A percentile compares a stretch with the other conserved stretches of the same genome.
These are phyloP conservation scores for Hansfordia pulvinata DNA, from an alignment of 2,329 filamentous ascomycete species.

Conservation along the genomic window DNA sequence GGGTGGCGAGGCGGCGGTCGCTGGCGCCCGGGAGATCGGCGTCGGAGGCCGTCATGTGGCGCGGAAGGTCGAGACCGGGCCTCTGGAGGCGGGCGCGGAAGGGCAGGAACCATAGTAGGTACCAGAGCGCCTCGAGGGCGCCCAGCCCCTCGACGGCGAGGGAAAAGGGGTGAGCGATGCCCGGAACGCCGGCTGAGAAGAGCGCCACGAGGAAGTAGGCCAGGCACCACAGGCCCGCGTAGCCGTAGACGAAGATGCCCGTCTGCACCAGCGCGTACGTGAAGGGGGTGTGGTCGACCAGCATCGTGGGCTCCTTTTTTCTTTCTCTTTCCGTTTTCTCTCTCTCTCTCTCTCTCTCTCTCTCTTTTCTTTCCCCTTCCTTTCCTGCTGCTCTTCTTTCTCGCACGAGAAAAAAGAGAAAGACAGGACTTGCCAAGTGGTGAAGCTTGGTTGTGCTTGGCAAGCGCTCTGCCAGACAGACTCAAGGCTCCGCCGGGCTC, in stretches of 20 bases:
- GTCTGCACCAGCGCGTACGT: constrained; percentile 33
- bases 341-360: too few relatives aligned
- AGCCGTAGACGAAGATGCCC: constrained; percentile 1
- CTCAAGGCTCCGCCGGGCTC: too few relatives aligned
- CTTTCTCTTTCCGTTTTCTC: too few relatives aligned
- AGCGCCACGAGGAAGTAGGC: constrained; percentile 9
- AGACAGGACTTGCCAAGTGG: too few relatives aligned
- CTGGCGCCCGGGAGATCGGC: too few relatives aligned
- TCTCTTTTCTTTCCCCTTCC: too few relatives aligned
- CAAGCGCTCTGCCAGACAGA: too few relatives aligned
- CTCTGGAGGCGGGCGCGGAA: constrained; percentile 6
- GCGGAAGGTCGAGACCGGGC: constrained; percentile 1
- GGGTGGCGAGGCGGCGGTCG: neutral
- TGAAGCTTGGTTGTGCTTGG: too few relatives aligned
- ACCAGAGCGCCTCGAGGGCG: constrained; percentile 8
- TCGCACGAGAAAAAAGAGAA: too few relatives aligned
- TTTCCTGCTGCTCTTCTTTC: too few relatives aligned
- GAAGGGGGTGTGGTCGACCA: constrained; percentile 34
- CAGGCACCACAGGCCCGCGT: constrained; percentile 5
- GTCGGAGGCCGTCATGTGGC: too few relatives aligned
- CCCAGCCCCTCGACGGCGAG: constrained; percentile 10
- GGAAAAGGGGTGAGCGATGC: constrained; percentile 11
- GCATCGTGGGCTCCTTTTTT: constrained; percentile 10
- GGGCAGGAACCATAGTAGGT: constrained; percentile 7
- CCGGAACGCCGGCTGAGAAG: constrained; percentile 7